These are phyloP conservation scores for Hypoxylon sp. DNA, from an alignment of 2,329 filamentous ascomycete species.

Conservation along the genomic window DNA sequence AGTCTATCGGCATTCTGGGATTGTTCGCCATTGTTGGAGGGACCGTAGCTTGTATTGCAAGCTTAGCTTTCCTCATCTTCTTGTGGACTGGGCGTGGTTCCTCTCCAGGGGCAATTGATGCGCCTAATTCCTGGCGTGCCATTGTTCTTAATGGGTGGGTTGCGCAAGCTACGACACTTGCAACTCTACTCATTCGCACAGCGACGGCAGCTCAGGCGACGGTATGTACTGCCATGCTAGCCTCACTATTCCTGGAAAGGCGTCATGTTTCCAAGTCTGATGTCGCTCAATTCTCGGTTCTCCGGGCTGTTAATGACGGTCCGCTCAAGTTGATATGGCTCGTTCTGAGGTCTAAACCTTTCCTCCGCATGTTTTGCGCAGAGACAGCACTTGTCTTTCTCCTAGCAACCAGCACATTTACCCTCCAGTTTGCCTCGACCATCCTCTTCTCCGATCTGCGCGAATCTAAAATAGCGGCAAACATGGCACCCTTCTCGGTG, in stretches of 20 bases:
- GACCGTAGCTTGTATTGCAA: neutral
- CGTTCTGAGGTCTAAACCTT: neutral
- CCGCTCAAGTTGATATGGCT: neutral
- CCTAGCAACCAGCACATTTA: constrained; percentile 3
- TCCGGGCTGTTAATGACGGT: constrained; percentile 31
- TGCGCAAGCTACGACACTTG: neutral
- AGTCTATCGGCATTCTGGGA: neutral
- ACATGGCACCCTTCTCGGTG: neutral
- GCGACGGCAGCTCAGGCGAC: constrained; percentile 3
- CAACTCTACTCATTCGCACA: neutral
- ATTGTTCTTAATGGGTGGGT: neutral
- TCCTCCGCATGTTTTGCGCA: neutral
- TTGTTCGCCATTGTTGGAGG: neutral
- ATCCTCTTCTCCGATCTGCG: constrained; percentile 31
- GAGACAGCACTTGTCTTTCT: constrained; percentile 19
- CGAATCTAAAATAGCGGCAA: neutral
- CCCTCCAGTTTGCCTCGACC: constrained; percentile 37
- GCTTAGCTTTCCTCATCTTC: constrained; percentile 4
- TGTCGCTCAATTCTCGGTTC: constrained; percentile 26
- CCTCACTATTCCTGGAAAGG: constrained; percentile 31
- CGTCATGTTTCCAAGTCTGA: constrained; percentile 8
- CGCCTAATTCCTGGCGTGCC: neutral
- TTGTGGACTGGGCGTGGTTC: neutral
- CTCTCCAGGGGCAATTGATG: neutral
- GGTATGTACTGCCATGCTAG: constrained; percentile 27